These are phyloP conservation scores for Halophytophthora polymorphica DNA, from an alignment of 352 stramenopile genomes.

Conservation along the genomic window DNA sequence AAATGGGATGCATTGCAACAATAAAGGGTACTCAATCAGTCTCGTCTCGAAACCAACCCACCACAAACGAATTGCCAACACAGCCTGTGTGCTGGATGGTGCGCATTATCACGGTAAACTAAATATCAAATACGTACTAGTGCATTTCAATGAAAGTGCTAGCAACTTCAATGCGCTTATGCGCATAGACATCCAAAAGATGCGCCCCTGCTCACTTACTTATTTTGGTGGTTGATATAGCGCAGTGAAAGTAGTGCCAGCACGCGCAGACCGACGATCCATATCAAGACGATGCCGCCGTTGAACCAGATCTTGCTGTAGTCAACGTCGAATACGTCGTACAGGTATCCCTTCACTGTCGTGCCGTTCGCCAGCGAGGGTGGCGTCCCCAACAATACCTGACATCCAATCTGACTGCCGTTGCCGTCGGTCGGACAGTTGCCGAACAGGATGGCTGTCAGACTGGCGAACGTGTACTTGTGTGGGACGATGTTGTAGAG, in stretches of 20 bases:
- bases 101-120: too few relatives aligned
- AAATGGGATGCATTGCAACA: too few relatives aligned
- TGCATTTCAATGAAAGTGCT: too few relatives aligned
- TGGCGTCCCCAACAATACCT: slow-evolving; percentile 13
- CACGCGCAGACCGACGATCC: slow-evolving; percentile 25
- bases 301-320: slow-evolving; percentile 19
- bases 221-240: slow-evolving; percentile 25
- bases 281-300: slow-evolving; percentile 14
- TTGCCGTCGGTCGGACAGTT: slow-evolving; percentile 15
- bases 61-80: too few relatives aligned
- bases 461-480: slow-evolving; percentile 19
- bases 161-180: too few relatives aligned
- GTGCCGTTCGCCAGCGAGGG: slow-evolving; percentile 3
- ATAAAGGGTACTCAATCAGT: too few relatives aligned
- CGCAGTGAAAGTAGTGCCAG: slow-evolving; percentile 24
- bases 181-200: too few relatives aligned
- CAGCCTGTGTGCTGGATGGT: too few relatives aligned
- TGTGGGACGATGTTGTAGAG: slow-evolving; percentile 24
- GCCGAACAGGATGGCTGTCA: slow-evolving; percentile 19
- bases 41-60: too few relatives aligned
- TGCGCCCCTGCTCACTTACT: too few relatives aligned
- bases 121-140: too few relatives aligned
- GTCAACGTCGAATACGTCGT: slow-evolving; percentile 21
- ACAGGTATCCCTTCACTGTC: slow-evolving; percentile 18
- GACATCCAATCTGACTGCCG: slow-evolving; percentile 13